Percentiles rank a stretch among this genome's conserved stretches.
These are phyloP conservation scores for Pezicula rhizophila DNA, from an alignment of 2,329 filamentous ascomycete species.

Conservation along the genomic window DNA sequence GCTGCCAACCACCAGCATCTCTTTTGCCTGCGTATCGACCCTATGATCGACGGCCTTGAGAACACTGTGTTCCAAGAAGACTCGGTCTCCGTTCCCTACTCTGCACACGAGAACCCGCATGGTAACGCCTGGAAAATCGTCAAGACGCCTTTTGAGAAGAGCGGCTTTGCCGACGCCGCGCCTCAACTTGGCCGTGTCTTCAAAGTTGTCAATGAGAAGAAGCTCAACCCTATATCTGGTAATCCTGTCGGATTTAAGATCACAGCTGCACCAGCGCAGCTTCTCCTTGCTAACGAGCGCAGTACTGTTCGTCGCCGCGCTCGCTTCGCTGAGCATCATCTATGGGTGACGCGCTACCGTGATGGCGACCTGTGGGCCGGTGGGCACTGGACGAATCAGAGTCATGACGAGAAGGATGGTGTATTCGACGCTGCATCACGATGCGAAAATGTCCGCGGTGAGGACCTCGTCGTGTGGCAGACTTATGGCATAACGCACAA, in stretches of 20 bases:
- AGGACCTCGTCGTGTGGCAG: conserved; percentile 85
- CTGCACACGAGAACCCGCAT: conserved; percentile 39
- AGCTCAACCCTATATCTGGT: conserved; percentile 72
- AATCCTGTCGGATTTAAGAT: conserved; percentile 84
- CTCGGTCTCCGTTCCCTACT: conserved; percentile 39
- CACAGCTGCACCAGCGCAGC: conserved; percentile 73
- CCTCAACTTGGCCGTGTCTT: conserved; percentile 61
- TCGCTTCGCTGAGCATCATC: conserved; percentile 77
- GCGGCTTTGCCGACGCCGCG: conserved; percentile 36
- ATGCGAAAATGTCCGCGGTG: conserved; percentile 81
- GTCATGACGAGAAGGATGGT: conserved; percentile 3
- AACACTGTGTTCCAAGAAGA: conserved; percentile 51
- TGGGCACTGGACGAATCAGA: conserved; percentile 29
- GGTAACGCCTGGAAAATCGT: conserved; percentile 45
- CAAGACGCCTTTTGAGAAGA: conserved; percentile 19
- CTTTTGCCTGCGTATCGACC: conserved; percentile 49
- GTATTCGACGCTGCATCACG: conserved; percentile 30
- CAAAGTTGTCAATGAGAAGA: conserved; percentile 81
- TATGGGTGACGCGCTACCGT: conserved; percentile 84
- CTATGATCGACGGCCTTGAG: conserved; percentile 47
- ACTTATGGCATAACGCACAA: conserved; percentile 81
- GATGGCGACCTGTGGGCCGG: conserved; percentile 27
- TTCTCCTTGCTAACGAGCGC: conserved; percentile 69
- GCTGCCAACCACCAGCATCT: conserved; percentile 56
- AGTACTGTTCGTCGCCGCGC: conserved; percentile 84